These are phyloP conservation scores for Tetrapisispora fleetii DNA, from an alignment of 805 yeast species.

Conservation along the genomic window DNA sequence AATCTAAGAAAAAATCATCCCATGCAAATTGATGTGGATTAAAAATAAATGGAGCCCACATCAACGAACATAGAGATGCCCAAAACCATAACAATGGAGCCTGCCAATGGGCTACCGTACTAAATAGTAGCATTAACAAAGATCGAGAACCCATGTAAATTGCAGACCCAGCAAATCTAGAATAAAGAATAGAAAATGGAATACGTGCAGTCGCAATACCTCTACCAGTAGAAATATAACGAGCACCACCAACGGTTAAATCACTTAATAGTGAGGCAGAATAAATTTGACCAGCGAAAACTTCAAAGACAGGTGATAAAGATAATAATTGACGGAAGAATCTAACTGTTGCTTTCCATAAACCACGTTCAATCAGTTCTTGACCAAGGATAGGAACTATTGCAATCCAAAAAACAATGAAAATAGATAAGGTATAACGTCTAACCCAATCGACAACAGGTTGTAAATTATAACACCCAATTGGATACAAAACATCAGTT, in stretches of 20 bases:
- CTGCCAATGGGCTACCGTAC: conserved; percentile 78
- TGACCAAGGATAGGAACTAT: conserved; percentile 70
- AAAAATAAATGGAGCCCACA: conserved; percentile 87
- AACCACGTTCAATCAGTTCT: conserved; percentile 73
- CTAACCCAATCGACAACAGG: conserved; percentile 86
- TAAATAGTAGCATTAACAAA: conserved; percentile 58
- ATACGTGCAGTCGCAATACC: conserved; percentile 77
- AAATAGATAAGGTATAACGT: conserved; percentile 75
- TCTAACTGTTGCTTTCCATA: conserved; percentile 63
- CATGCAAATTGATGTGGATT: conserved; percentile 96
- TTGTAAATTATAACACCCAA: conserved; percentile 74
- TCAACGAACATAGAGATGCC: conserved; percentile 79
- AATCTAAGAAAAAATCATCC: conserved; percentile 92
- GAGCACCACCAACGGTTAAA: conserved; percentile 75
- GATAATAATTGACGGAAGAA: conserved; percentile 59
- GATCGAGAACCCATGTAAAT: conserved; percentile 78
- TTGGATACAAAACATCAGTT: conserved; percentile 62
- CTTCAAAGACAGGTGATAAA: conserved; percentile 72
- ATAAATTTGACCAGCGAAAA: conserved; percentile 71
- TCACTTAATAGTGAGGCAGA: conserved; percentile 61
- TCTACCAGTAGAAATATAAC: conserved; percentile 78
- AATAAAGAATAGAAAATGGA: conserved; percentile 61
- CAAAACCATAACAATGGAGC: conserved; percentile 94
- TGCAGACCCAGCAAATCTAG: conserved; percentile 72
- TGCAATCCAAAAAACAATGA: conserved; percentile 80